A percentile compares a stretch with the other conserved stretches of the same genome.
phyloP scores from a whole-genome alignment of 208 protist species.

The Wallacemonas sp. region DNA sequence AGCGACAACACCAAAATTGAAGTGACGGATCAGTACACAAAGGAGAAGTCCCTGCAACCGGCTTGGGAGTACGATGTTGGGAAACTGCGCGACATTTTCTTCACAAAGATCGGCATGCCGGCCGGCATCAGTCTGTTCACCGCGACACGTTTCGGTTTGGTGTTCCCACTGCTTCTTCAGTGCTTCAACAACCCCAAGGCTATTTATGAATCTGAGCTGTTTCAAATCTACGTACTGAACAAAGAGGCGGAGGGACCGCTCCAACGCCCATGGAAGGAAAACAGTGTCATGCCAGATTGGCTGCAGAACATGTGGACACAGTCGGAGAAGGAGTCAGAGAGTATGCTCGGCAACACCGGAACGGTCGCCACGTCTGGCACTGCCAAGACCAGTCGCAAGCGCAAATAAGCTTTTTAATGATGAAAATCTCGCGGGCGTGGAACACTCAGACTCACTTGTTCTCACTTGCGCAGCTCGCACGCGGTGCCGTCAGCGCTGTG shows the following conservation, averaged over 20 bases:
- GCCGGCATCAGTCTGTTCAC: slow-evolving; percentile 52
- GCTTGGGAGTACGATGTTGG: slow-evolving; percentile 64
- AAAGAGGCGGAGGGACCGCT: slow-evolving; percentile 47
- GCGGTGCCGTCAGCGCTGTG: too few relatives aligned
- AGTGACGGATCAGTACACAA: slow-evolving; percentile 54
- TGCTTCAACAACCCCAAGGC: slow-evolving; percentile 73
- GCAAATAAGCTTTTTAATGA: slow-evolving; percentile 24
- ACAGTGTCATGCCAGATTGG: slow-evolving; percentile 55
- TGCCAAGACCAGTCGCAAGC: slow-evolving; percentile 25
- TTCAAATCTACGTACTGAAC: slow-evolving; percentile 57
- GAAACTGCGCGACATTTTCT: slow-evolving; percentile 68
- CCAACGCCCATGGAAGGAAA: slow-evolving; percentile 71
- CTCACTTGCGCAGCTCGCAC: too few relatives aligned
- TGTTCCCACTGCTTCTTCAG: slow-evolving; percentile 84
- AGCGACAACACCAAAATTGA: slow-evolving; percentile 40
- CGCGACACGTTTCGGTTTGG: slow-evolving; percentile 41
- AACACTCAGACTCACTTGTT: too few relatives aligned
- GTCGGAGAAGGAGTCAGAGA: slow-evolving; percentile 32
- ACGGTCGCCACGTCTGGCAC: neutral
- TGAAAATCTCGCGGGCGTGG: too few relatives aligned
- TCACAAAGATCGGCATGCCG: slow-evolving; percentile 56
- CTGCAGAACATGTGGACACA: slow-evolving; percentile 45
- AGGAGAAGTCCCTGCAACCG: slow-evolving; percentile 39
- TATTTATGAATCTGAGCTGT: slow-evolving; percentile 62
- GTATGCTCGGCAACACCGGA: slow-evolving; percentile 15